Conservation (phyloP, 495 filamentous ascomycete species). For the Lophium mytilinum region DNA sequence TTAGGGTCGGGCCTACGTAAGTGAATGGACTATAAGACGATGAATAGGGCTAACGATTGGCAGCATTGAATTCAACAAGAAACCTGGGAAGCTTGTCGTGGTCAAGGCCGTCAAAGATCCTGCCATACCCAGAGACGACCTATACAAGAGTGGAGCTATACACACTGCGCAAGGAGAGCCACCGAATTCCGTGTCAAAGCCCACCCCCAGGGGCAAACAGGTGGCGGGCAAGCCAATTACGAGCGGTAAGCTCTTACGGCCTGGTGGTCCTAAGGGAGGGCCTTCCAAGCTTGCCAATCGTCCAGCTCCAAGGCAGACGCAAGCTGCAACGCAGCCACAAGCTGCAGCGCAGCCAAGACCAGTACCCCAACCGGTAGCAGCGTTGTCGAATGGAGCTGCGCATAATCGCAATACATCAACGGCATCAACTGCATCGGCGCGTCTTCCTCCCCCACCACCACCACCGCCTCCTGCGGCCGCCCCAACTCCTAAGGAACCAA, state of each 20-base stretch:
- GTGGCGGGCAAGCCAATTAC: conserved; percentile 85
- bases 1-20: conserved; percentile 68
- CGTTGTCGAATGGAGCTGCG: conserved; percentile 35
- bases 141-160: conserved; percentile 88
- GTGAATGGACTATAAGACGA: conserved; percentile 10
- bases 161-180: conserved; percentile 82
- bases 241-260: conserved; percentile 76
- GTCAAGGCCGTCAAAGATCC: conserved; percentile 90
- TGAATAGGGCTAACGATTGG: conserved; percentile 25
- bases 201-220: conserved; percentile 76
- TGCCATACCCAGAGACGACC: conserved; percentile 57
- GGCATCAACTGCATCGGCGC: conserved; percentile 24
- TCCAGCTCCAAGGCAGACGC: conserved; percentile 33
- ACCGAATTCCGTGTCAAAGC: conserved; percentile 70
- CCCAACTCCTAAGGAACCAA: conserved; percentile 61
- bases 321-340: conserved; percentile 15
- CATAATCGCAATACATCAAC: conserved; percentile 48
- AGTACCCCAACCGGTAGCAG: conserved; percentile 43
- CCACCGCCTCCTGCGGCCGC: conserved; percentile 62
- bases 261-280: conserved; percentile 76
- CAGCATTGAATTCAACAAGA: conserved; percentile 93
- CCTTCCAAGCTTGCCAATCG: conserved; percentile 59
- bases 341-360: conserved; percentile 19
- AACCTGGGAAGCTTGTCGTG: conserved; percentile 80
- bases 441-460: conserved; percentile 61